Evolutionary conservation across 345 rosid genomes (phyloP).

Genomic region (Citrus sp.): DNA sequence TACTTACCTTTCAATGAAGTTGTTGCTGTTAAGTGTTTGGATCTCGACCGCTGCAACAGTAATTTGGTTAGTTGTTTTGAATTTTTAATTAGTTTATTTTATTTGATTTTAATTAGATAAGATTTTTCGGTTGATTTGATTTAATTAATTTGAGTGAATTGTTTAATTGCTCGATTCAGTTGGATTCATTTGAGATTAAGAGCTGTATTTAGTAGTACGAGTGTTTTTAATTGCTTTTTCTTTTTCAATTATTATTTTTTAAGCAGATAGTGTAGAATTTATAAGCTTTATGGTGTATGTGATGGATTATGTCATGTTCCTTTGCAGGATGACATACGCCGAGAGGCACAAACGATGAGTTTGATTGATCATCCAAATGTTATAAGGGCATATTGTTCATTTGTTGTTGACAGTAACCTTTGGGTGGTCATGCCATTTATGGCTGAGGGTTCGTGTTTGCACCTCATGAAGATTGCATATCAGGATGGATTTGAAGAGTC

Average conservation of each 20-base stretch:
- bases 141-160: neutral
- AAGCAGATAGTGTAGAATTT: neutral
- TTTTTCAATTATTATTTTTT: too few species aligned
- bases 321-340: constrained; percentile 83
- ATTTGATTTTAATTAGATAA: neutral
- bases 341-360: constrained; percentile 97
- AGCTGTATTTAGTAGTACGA: neutral
- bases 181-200: neutral
- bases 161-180: neutral
- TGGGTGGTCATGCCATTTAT: constrained; percentile 99
- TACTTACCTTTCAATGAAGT: constrained; percentile 74
- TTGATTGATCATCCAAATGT: constrained; percentile 97
- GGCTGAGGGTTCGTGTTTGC: constrained; percentile 98
- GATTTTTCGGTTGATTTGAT: neutral
- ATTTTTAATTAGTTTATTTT: neutral
- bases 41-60: constrained; percentile 99
- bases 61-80: constrained; percentile 60
- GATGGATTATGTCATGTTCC: neutral
- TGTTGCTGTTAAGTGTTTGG: constrained; percentile 93
- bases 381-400: constrained; percentile 82
- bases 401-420: constrained; percentile 77
- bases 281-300: neutral
- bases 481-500: constrained; percentile 92
- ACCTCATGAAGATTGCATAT: constrained; percentile 92
- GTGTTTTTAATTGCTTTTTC: too few species aligned